Base-by-base conservation (phyloP, 345 rosid species). In the Eucalyptus lansdowneana region DNA sequence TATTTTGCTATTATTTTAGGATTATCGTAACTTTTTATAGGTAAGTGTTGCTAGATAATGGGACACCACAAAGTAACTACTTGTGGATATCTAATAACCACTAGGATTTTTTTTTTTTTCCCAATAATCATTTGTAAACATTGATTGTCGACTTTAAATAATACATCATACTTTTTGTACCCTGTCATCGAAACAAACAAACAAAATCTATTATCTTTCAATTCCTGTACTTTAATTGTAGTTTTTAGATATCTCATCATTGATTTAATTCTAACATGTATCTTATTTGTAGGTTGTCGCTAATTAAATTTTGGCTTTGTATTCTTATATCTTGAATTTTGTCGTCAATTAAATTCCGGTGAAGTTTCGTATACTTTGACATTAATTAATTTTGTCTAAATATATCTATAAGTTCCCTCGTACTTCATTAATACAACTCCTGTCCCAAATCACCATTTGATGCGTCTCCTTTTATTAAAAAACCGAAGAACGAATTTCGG, bases 111-210 rank as follows among this genome's bases (percentile, higher is more conserved):
- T 56, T n/a, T 24, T 56, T 24, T 9, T 5, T n/a, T n/a, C n/a
- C 8, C 29, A 56, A 56, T 21, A 53, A 53, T 53, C 10, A 53
- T 53, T 56, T 56, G 62, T 56, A 56, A 56, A 24, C 1, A 5
- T 10, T 24, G 62, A 56, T 56, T 2, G 62, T 24, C 3, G 3
- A 22, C 29, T 56, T 56, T 2, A 9, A 24, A 56, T 56, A 24
- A 10, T 56, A 22, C 62, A 10, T 56, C 12, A 4, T 56, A 10
- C 1, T 56, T 22, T 56, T 56, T 4, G 62, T 24, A 24, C 27
- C 62, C 3, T 1, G 0, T 24, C 1, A 0, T 5, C 1, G 0
- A 0, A 21, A 19, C 6, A 24, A 56, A 24, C 29, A 22, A 56
- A 22, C 6, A 56, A 24, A 24, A 56, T 56, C 29, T 24, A 5